Conservation (phyloP, 2,329 filamentous ascomycete genomes). For the Hypoxylon rubiginosum region DNA sequence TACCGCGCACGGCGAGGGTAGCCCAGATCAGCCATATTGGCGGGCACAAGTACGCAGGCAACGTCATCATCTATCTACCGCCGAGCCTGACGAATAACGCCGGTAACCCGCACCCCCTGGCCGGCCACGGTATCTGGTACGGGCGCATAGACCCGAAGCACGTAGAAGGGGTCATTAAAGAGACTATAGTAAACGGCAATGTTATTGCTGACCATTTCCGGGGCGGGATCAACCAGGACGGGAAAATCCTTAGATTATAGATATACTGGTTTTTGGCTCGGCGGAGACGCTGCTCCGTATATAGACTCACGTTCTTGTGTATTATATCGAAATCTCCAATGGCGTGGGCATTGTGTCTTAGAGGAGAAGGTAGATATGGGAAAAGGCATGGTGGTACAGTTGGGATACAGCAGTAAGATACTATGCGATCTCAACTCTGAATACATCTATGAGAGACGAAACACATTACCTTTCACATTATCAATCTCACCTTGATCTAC, state of each 20-base stretch:
- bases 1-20: constrained; percentile 66
- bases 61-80: constrained; percentile 85
- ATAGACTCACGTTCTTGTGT: constrained; percentile 20
- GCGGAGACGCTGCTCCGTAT: neutral
- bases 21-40: constrained; percentile 84
- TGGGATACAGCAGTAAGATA: neutral
- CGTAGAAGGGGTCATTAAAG: constrained; percentile 79
- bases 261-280: constrained; percentile 5
- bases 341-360: neutral
- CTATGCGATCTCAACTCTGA: constrained; percentile 1
- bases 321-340: constrained; percentile 17
- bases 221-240: constrained; percentile 72
- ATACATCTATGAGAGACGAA: neutral
- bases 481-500: neutral
- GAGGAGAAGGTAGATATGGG: neutral
- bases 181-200: constrained; percentile 76
- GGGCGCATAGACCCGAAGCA: constrained; percentile 81
- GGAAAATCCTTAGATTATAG: constrained; percentile 66
- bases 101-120: constrained; percentile 68
- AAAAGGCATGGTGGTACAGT: neutral
- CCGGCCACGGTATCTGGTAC: constrained; percentile 85
- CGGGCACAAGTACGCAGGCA: constrained; percentile 88
- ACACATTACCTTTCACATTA: neutral
- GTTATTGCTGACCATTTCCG: constrained; percentile 80
- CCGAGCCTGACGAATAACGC: constrained; percentile 59